Percentiles rank a stretch among this genome's conserved stretches.
phyloP scores from a whole-genome alignment of 2,329 filamentous ascomycete species.

The Nemania sp. region DNA sequence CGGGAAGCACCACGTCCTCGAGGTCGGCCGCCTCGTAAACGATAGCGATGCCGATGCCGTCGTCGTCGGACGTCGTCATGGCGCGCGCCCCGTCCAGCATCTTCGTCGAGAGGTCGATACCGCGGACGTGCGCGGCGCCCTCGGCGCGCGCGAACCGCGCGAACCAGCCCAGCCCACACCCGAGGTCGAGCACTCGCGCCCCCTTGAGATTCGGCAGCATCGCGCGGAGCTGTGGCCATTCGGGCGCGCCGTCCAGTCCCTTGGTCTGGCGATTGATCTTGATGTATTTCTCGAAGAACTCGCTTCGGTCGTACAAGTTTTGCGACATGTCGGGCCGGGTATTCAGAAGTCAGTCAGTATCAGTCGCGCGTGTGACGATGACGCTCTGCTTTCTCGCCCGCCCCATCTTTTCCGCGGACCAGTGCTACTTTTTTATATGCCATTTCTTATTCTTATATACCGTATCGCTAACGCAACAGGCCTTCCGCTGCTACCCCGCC shows the following conservation, averaged over 20 bases:
- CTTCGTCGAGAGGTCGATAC: conserved; percentile 49
- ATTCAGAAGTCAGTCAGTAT: too few species aligned
- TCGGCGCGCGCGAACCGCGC: conserved; percentile 47
- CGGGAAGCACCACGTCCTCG: conserved; percentile 38
- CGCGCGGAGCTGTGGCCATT: conserved; percentile 49
- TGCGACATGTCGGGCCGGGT: conserved; percentile 40
- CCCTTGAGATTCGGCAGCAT: conserved; percentile 45
- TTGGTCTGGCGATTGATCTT: conserved; percentile 46
- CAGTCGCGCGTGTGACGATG: too few species aligned
- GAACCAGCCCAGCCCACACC: conserved; percentile 54
- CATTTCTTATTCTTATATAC: too few species aligned
- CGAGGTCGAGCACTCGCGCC: conserved; percentile 48
- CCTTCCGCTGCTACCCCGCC: too few species aligned
- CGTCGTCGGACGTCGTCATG: conserved; percentile 37
- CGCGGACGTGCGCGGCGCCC: conserved; percentile 44
- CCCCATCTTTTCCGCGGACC: too few species aligned
- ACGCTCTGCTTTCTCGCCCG: too few species aligned
- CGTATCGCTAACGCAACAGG: too few species aligned
- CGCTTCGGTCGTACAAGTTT: conserved; percentile 48
- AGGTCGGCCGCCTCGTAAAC: conserved; percentile 43
- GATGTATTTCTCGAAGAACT: conserved; percentile 51
- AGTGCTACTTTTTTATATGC: too few species aligned
- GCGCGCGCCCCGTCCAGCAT: conserved; percentile 47
- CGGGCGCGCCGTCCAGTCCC: conserved; percentile 47
- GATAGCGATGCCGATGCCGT: too few species aligned